A percentile compares a stretch with the other conserved stretches of the same genome.
Conservation (phyloP, 306 rosid genomes). For the Potentilla sterilis region DNA sequence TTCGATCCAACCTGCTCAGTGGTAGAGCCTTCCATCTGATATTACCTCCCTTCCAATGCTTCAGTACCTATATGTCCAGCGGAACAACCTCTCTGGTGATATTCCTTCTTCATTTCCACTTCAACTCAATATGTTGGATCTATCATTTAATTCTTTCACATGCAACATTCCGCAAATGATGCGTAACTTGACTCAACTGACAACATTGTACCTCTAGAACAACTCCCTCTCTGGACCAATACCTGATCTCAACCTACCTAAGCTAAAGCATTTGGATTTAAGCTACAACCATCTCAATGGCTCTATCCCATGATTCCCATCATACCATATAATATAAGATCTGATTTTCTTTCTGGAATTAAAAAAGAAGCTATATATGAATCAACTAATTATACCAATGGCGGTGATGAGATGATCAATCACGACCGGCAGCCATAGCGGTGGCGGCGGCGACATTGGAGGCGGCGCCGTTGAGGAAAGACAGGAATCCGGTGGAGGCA, state of each 20-base stretch:
- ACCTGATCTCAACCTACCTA: conserved; percentile 59
- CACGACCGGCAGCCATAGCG: too few relatives aligned
- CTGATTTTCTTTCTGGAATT: too few relatives aligned
- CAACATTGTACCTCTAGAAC: conserved; percentile 71
- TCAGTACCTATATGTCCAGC: conserved; percentile 68
- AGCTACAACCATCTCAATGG: conserved; percentile 75
- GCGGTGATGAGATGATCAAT: too few relatives aligned
- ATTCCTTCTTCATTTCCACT: conserved; percentile 66
- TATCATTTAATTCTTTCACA: conserved; percentile 72
- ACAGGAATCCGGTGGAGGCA: too few relatives aligned
- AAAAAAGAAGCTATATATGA: too few relatives aligned
- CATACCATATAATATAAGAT: too few relatives aligned
- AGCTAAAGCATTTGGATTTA: conserved; percentile 62
- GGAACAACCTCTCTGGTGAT: conserved; percentile 76
- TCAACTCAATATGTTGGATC: conserved; percentile 62
- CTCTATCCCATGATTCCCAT: conserved; percentile 72
- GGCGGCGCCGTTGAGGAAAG: too few relatives aligned
- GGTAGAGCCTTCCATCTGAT: conserved; percentile 72
- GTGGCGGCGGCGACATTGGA: too few relatives aligned
- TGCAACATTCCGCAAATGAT: conserved; percentile 61
- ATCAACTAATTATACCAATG: too few relatives aligned
- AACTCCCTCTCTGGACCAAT: conserved; percentile 72
- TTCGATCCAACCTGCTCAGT: conserved; percentile 71
- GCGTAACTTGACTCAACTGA: conserved; percentile 61
- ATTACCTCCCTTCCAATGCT: conserved; percentile 80